These are phyloP conservation scores for Daldinia decipiens DNA, from an alignment of 495 filamentous ascomycete genomes.

Conservation along the genomic window DNA sequence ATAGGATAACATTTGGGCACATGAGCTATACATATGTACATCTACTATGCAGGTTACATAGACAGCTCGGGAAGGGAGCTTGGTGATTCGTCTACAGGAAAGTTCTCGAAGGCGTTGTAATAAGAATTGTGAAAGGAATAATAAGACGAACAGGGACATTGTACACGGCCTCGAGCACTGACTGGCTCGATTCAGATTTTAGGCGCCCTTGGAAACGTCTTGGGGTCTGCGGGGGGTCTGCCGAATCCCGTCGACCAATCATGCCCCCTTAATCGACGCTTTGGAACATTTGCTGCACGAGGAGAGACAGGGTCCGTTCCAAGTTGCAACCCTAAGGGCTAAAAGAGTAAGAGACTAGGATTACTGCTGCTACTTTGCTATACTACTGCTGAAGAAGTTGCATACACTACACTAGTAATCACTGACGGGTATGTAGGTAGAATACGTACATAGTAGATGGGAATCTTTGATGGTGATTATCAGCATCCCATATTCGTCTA, in stretches of 20 bases:
- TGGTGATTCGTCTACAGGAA: conserved; percentile 15
- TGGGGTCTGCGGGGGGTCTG: conserved; percentile 47
- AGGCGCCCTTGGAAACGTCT: conserved; percentile 59
- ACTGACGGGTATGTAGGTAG: background rate
- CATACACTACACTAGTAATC: background rate
- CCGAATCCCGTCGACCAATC: conserved; percentile 53
- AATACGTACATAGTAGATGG: background rate
- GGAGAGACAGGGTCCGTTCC: conserved; percentile 49
- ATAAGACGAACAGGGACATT: conserved; percentile 17
- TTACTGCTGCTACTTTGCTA: conserved; percentile 9
- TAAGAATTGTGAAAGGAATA: conserved; percentile 12
- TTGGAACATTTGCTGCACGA: conserved; percentile 59
- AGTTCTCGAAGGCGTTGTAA: conserved; percentile 34
- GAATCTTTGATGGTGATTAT: background rate
- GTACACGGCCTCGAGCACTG: conserved; percentile 10
- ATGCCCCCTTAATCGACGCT: conserved; percentile 40
- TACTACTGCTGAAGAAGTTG: background rate
- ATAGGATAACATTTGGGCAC: conserved; percentile 31
- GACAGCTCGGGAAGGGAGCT: conserved; percentile 1
- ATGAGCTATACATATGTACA: background rate
- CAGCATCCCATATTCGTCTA: background rate
- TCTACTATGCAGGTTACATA: background rate
- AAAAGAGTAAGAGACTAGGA: conserved; percentile 7
- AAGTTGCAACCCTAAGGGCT: conserved; percentile 44
- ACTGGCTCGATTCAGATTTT: conserved; percentile 43